A percentile compares a stretch with the other conserved stretches of the same genome.
Evolutionary conservation across 257 asterid species (phyloP).

Genomic region (Solanum paucissectum): DNA sequence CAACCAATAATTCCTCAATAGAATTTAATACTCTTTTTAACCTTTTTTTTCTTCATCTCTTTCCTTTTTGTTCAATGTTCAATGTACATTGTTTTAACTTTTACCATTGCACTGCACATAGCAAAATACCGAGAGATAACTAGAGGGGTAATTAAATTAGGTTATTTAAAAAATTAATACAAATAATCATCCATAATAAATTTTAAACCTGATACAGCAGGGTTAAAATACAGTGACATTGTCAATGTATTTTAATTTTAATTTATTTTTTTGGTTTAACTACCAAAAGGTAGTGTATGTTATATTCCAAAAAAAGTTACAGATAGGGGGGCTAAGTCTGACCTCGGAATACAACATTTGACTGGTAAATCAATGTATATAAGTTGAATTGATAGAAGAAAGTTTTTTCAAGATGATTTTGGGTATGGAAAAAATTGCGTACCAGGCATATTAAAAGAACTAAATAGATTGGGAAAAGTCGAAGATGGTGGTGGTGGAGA

Average conservation of each 20-base stretch:
- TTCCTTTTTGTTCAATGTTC: not conserved
- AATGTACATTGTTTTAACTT: not conserved
- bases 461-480: slow-evolving; percentile 17
- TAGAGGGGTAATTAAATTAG: not conserved
- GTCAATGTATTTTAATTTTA: not conserved
- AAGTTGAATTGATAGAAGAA: not conserved
- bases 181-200: not conserved
- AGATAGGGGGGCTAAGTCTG: not conserved
- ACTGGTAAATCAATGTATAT: not conserved
- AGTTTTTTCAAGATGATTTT: slow-evolving; percentile 23
- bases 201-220: not conserved
- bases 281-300: not conserved
- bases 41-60: not conserved
- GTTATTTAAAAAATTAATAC: not conserved
- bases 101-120: not conserved
- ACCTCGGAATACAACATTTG: not conserved
- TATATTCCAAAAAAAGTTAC: not conserved
- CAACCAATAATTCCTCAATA: slow-evolving; percentile 35
- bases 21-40: not conserved
- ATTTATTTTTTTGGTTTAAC: not conserved
- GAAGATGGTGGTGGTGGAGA: slow-evolving; percentile 9
- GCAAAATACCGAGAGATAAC: not conserved
- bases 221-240: not conserved
- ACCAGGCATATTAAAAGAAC: slow-evolving; percentile 17
- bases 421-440: slow-evolving; percentile 35